A percentile compares a stretch with the other conserved stretches of the same genome.
Evolutionary conservation across 441 rosid genomes (phyloP).

Genomic region (Erysimum pusillum): DNA sequence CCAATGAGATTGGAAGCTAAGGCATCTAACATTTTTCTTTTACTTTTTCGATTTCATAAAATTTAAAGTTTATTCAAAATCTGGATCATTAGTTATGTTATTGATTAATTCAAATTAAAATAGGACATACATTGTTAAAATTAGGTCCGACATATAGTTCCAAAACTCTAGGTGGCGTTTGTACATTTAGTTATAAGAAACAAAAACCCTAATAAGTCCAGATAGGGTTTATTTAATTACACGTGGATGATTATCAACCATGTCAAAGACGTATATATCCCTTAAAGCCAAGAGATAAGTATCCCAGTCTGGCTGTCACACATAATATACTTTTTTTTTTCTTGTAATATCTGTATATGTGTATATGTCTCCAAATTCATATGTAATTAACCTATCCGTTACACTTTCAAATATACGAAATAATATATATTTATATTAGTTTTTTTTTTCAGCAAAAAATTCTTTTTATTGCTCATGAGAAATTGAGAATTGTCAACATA

Average conservation of each 20-base stretch:
- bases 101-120: background rate
- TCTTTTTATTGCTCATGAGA: too few relatives aligned
- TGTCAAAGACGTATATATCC: slow-evolving; percentile 32
- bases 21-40: slow-evolving; percentile 19
- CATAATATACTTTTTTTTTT: background rate
- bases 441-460: too few relatives aligned
- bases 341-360: background rate
- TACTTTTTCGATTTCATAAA: background rate
- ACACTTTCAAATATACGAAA: background rate
- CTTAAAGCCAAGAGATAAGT: slow-evolving; percentile 39
- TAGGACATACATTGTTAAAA: background rate
- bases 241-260: slow-evolving; percentile 43
- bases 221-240: slow-evolving; percentile 31
- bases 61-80: background rate
- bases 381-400: background rate
- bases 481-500: too few relatives aligned
- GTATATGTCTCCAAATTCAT: background rate
- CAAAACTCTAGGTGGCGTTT: slow-evolving; percentile 39
- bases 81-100: slow-evolving; percentile 1
- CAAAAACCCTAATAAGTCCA: slow-evolving; percentile 35
- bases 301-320: slow-evolving; percentile 31
- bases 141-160: slow-evolving; percentile 41
- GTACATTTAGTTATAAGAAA: slow-evolving; percentile 25
- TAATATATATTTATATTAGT: background rate
- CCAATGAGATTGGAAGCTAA: slow-evolving; percentile 42